phyloP scores from a whole-genome alignment of 2,329 filamentous ascomycete genomes.

The Chaetomiaceae sp. region DNA sequence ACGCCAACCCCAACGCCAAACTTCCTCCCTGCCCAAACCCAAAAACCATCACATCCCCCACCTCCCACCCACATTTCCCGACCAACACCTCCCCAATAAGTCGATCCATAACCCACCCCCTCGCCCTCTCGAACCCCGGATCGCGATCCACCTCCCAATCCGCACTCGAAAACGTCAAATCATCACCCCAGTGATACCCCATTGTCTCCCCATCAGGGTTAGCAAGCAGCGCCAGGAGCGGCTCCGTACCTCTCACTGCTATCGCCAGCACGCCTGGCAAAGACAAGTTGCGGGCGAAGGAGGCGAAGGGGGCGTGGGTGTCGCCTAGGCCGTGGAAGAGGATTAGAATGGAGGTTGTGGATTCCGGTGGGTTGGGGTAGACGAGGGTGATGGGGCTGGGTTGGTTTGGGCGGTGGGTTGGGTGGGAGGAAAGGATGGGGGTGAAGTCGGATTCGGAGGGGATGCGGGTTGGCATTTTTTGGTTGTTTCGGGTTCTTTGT shows the following conservation, averaged over 20 bases:
- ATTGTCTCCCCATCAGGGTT: slow-evolving; percentile 19
- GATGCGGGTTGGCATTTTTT: slow-evolving; percentile 44
- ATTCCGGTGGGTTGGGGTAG: slow-evolving; percentile 44
- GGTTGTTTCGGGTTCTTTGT: neutral
- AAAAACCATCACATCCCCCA: slow-evolving; percentile 57
- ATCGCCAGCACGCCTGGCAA: slow-evolving; percentile 76
- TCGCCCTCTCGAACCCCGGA: slow-evolving; percentile 53
- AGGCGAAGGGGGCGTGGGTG: slow-evolving; percentile 52
- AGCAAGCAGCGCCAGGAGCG: slow-evolving; percentile 59
- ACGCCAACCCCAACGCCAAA: slow-evolving; percentile 43
- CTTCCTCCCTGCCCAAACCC: slow-evolving; percentile 66
- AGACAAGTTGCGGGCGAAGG: slow-evolving; percentile 62
- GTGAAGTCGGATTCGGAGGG: slow-evolving; percentile 49
- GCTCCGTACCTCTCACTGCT: slow-evolving; percentile 65
- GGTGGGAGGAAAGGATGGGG: slow-evolving; percentile 34
- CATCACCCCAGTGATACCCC: slow-evolving; percentile 64
- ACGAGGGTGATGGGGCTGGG: slow-evolving; percentile 7
- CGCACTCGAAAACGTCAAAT: slow-evolving; percentile 47
- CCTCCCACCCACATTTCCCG: slow-evolving; percentile 54
- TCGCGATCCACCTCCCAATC: slow-evolving; percentile 56
- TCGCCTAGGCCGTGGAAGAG: slow-evolving; percentile 60
- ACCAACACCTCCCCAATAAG: slow-evolving; percentile 51
- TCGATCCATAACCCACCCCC: slow-evolving; percentile 42
- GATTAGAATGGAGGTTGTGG: slow-evolving; percentile 69
- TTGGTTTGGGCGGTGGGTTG: slow-evolving; percentile 37